Base-by-base conservation (phyloP, 331 rosid species). In the Dryas integrifolia region DNA sequence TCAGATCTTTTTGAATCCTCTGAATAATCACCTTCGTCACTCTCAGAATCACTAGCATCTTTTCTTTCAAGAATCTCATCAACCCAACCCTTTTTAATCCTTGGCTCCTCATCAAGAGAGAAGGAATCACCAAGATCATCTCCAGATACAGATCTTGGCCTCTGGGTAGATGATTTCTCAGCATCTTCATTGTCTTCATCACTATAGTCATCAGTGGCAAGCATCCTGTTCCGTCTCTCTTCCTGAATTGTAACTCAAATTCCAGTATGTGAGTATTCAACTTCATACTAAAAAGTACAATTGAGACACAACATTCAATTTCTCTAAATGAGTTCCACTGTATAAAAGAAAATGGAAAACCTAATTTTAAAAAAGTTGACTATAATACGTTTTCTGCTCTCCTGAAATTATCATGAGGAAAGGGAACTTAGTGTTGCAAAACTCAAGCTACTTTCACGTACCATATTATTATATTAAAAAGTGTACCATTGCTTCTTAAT, bases 81-180 rank as follows among this genome's bases (percentile, higher is more conserved):
- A 69, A 94, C 85, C 96, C 96, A 94, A 44, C 97, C 97, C 83
- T 78, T 89, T 70, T 85, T 91, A 75, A 80, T 40, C 58, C 70
- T 43, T 7, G 79, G 76, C 67, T 91, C 85, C 60, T 91, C 92
- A 58, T 79, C 85, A 39, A 85, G 82, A 14, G 82, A 73, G 80
- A 91, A 91, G 74, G 97, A 94, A 82, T 94, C 97, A 3, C 91
- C 98, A 58, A 94, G 96, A 81, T 89, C 98, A 77, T 94, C 98
- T 60, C 98, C 98, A n/a, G 98, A 94, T 65, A 83, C 72, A 41
- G 85, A 69, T 78, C 85, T 86, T 46, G 58, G 87, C 81, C 78
- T 85, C 82, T 71, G 83, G 46, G 82, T 75, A 35, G 88, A 83
- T 48, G 83, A 57, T 65, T 76, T 87, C 62, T 88, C 88, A 49